Base-by-base conservation (phyloP, 2,329 filamentous ascomycete genomes). In the Setomelanomma holmii region DNA sequence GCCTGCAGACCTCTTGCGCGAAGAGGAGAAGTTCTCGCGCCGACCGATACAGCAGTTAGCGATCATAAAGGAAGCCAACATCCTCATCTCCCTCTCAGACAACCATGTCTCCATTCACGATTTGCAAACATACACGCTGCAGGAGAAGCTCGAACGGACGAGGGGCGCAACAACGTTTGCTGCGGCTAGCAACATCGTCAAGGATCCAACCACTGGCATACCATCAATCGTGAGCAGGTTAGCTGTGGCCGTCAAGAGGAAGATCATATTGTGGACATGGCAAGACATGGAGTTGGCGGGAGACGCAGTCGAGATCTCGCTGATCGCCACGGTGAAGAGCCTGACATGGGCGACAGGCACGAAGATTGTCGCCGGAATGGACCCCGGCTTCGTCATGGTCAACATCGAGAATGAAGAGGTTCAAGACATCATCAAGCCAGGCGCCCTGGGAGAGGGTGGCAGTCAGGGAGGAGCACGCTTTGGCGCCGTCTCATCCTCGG, bases 181-280 rank as follows among this genome's bases (percentile, higher is more conserved):
- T 1, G 91, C 96, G 38, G 97, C 93, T 1, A 96, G 91, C 58
- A 96, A 98, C 74, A 96, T 98, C 49, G 89, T 96, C 62, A 93
- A 95, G 73, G 95, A 99, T 74, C 79, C 87, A 5, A 85, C 86
- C 43, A 96, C 91, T 0, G 90, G 90, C 20, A 93, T 99, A 43
- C 93, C 92, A 1, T 91, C 93, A 62, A 96, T 99, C 49, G 93
- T 98, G 60, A 96, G 91, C 49, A 84, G 92, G 33, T 80, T 99
- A 45, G 95, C 92, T 5, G 93, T 99, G 10, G 92, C 92, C 4
- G 91, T 97, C 27, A 98, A 98, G 81, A 83, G 95, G 68, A 90
- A 90, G 66, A 81, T 99, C 45, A 75, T 98, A 55, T 77, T 97
- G 49, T 99, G 95, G 93, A 90, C 88, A 67, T 99, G 96, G 95